Evolutionary conservation across 176 grass and related monocot genomes (phyloP).

Genomic region (Triticum timopheevii): DNA sequence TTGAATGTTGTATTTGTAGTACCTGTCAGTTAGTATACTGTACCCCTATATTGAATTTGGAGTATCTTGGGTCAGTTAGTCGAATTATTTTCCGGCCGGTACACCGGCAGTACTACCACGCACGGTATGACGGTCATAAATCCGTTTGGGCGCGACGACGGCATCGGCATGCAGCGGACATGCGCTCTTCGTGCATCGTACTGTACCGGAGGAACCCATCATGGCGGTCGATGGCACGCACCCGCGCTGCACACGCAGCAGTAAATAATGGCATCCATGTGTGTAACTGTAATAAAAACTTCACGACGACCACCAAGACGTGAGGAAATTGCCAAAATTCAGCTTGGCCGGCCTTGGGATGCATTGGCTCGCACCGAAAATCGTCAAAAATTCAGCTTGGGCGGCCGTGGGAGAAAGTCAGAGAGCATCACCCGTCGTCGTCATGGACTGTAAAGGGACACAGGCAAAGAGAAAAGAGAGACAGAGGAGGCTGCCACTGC

Average conservation of each 20-base stretch:
- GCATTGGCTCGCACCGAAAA: no score
- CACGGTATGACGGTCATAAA: background rate
- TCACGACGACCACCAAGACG: no score
- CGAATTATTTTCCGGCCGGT: background rate
- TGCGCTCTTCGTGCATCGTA: background rate
- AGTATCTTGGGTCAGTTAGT: background rate
- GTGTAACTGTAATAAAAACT: no score
- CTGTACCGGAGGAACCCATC: constrained; percentile 9
- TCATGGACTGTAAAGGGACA: constrained; percentile 9
- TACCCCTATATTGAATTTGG: no score
- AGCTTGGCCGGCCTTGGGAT: no score
- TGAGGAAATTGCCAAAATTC: no score
- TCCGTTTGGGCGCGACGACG: background rate
- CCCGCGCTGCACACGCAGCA: background rate
- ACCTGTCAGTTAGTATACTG: no score
- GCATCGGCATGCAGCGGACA: background rate
- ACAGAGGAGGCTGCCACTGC: background rate
- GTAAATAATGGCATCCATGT: background rate
- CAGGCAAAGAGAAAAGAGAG: background rate
- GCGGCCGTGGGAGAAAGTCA: background rate
- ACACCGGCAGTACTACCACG: background rate
- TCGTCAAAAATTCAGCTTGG: background rate
- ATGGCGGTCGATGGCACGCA: background rate
- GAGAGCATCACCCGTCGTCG: background rate
- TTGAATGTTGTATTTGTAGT: no score